Evolutionary conservation across 495 filamentous ascomycete species (phyloP).

Genomic region (Aspergillus carlsbadensis): DNA sequence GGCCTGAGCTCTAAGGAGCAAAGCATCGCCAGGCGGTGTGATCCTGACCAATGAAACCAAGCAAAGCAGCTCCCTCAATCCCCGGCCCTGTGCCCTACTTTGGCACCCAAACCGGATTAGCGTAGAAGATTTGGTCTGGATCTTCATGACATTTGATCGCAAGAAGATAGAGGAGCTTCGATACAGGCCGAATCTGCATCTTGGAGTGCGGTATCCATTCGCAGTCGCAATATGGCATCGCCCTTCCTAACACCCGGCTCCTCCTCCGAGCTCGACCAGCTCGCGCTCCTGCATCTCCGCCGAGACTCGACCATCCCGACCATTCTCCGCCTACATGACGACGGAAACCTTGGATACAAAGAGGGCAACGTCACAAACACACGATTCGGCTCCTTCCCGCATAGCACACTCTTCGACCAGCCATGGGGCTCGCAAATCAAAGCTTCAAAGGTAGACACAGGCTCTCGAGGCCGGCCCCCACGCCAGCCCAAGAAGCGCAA

Average conservation of each 20-base stretch:
- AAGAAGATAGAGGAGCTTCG: conserved; percentile 2
- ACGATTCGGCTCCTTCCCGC: conserved; percentile 92
- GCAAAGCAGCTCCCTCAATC: background rate
- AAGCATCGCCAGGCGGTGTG: conserved; percentile 1
- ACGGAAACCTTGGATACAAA: conserved; percentile 65
- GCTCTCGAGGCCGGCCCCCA: conserved; percentile 58
- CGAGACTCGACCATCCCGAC: conserved; percentile 78
- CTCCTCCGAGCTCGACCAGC: conserved; percentile 50
- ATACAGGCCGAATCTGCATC: conserved; percentile 2
- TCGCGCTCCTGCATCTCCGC: conserved; percentile 80
- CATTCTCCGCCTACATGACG: conserved; percentile 61
- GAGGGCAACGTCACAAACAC: conserved; percentile 89
- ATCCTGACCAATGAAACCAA: background rate
- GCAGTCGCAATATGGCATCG: conserved; percentile 45
- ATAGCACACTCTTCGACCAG: conserved; percentile 75
- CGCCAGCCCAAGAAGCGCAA: conserved; percentile 57
- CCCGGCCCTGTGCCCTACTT: conserved; percentile 40
- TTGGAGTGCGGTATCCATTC: background rate
- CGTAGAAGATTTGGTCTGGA: conserved; percentile 16
- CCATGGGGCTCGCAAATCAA: conserved; percentile 91
- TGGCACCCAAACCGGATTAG: conserved; percentile 19
- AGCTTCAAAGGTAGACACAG: conserved; percentile 87
- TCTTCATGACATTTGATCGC: conserved; percentile 6
- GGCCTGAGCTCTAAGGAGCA: conserved; percentile 9
- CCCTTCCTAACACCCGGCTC: conserved; percentile 70